Conservation (phyloP, 257 asterid species). For the Solanum paucissectum region DNA sequence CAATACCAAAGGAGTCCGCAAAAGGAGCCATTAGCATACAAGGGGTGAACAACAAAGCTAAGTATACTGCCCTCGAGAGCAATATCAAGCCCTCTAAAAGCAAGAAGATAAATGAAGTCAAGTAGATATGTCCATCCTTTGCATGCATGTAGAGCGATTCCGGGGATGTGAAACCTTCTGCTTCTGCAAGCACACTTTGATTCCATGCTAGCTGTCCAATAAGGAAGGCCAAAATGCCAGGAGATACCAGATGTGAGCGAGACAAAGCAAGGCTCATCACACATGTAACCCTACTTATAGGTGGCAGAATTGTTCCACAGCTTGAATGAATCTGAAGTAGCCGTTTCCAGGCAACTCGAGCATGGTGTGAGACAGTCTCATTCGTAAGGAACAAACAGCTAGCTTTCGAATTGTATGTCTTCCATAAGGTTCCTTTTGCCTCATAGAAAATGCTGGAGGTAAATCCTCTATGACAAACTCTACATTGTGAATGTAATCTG, state of each 20-base stretch:
- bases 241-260: conserved; percentile 71
- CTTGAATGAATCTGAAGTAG: conserved; percentile 44
- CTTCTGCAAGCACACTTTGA: conserved; percentile 28
- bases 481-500: conserved; percentile 24
- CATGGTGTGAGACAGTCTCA: conserved; percentile 27
- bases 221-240: conserved; percentile 65
- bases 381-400: conserved; percentile 16
- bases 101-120: conserved; percentile 42
- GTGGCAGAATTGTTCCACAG: conserved; percentile 36
- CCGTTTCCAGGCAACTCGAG: conserved; percentile 58
- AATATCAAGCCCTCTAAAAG: conserved; percentile 59
- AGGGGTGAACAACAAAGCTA: conserved; percentile 57
- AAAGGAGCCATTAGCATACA: conserved; percentile 77
- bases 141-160: conserved; percentile 47
- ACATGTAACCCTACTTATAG: conserved; percentile 55
- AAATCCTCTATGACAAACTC: conserved; percentile 26
- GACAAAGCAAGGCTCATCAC: conserved; percentile 69
- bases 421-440: conserved; percentile 30
- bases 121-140: conserved; percentile 45
- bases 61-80: conserved; percentile 50
- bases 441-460: conserved; percentile 21
- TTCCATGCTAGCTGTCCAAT: conserved; percentile 51
- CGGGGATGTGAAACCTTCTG: conserved; percentile 44
- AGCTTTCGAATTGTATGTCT: conserved; percentile 13
- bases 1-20: conserved; percentile 52